Evolutionary conservation across 2,329 filamentous ascomycete species (phyloP), one percentile per base, ranked within the genome.

Genomic region (Epichloe gansuensis): DNA sequence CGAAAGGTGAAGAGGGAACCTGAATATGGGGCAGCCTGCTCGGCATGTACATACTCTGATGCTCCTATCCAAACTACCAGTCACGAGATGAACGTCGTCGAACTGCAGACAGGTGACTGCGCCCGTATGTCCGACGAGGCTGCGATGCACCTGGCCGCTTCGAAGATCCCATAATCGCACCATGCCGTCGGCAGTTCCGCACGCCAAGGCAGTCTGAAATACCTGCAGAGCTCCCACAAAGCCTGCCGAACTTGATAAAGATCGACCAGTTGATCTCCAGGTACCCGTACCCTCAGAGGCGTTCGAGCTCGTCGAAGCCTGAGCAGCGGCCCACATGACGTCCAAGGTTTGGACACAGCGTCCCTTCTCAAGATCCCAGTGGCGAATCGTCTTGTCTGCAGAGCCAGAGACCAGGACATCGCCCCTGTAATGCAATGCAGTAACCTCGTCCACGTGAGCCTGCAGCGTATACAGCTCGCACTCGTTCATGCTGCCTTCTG

Each of bases 321-420:
- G 90, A 2, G 93, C 90, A 4, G 93, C 90, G 9, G 93, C 93
- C 93, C 93, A 98, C 66, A 98, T 86, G 6, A 98, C 91, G 68
- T 98, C 93, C 47, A 98, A 74, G 3, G 93, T 98, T 69, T 98
- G 93, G 51, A 98, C 87, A 67, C 93, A 97, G 47, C 93, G 85
- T n/a, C 93, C 93, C 66, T 90, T 96, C 61, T 91, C 87, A 48
- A 98, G 76, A 72, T 98, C 93, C 93, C 93, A 98, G 67, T 98
- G 93, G 44, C 93, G 84, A 51, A 98, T 74, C 1, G 93, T 98
- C 75, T 98, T 98, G 71, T 98, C 93, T 0, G 93, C 86, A 7
- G 91, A 97, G 12, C 93, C 93, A 2, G 93, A 98, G 35, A 98
- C 89, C 15, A 98, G 77, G 0, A 88, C 89, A 59, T 95, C 84